Base-by-base conservation (phyloP, 352 stramenopile species). In the Globisporangium rhizosaccharum region DNA sequence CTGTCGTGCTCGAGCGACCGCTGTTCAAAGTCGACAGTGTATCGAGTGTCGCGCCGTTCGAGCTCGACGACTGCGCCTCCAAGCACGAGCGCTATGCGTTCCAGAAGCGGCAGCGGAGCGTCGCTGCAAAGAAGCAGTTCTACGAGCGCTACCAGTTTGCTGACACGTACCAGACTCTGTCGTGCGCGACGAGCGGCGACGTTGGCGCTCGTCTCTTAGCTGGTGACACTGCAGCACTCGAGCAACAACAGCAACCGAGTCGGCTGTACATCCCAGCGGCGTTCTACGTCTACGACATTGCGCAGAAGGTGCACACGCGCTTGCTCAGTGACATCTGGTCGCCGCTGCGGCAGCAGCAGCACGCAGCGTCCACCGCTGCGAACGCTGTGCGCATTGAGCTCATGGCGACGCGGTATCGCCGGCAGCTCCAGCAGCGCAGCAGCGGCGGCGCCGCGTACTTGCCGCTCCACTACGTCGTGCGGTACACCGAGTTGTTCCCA, bases 391-490 rank as follows among this genome's bases (percentile, higher is more conserved):
- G 88, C 1, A 63, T 75, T 1, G 67, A 86, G 60, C 57, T 89
- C 1, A 83, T 89, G 14, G 79, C 77, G 18, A 65, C 42, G 14
- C 73, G 73, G 23, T 73, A 83, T 51, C 64, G 47, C 15, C 75
- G 77, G 1, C 82, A 91, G 49, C 61, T 89, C 20, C 70, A 70
- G 36, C 67, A 82, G 30, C 73, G 67, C 48, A 81, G 79, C 26
- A 62, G 67, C 46, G 70, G 85, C 33, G 65, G 67, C 0, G 66
- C 73, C 5, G 44, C 47, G 0, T 79, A 75, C 23, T 61, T 87
- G 8, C 79, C 82, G 7, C 70, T 91, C 17, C 82, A 91, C 52
- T 81, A 80, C 50, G 76, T 71, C 15, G 62, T 88, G 15, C 74
- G 74, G 4, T 56, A 87, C 37, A n/a, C 59, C 1, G 44, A 62